Evolutionary conservation across 208 protist species (phyloP), one percentile per base, ranked within the genome.

Genomic region (Herpetomonas muscarum): DNA sequence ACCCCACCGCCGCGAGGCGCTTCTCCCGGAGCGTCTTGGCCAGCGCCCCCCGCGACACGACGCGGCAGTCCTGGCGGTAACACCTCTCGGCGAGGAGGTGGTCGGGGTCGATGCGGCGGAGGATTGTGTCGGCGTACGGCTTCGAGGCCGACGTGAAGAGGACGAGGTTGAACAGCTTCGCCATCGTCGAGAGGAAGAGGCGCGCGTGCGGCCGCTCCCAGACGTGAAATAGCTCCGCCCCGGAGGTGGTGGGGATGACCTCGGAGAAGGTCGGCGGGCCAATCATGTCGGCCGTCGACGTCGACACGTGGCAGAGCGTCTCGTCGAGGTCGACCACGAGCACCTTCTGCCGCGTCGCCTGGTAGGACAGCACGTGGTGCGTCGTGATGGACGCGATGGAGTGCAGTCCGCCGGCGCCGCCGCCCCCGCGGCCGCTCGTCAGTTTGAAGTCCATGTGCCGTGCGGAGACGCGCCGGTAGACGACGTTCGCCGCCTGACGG

Each of bases 291-390:
- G 64, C 69, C 15, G 76, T 76, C 37, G 68, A 79, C 3, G 88
- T 94, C 21, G 88, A 83, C 24, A 85, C 85, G 65, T 89, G 79
- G 37, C 82, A 91, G 36, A 94, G 80, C n/a, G 88, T 94, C 53
- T 94, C 88, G 49, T 94, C 88, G 15, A 94, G 74, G 62, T 94
- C 88, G 31, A 94, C 74, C 26, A 92, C 85, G n/a, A 94, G 71
- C 25, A 94, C 88, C 59, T 94, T 94, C 53, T 92, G 81, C 2
- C 88, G 81, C 36, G 87, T 94, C 1, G 83, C 87, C 17, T 78
- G 81, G 64, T 94, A 94, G 21, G 83, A 90, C 26, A 94, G 70
- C 1, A 94, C 87, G 68, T 94, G 87, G 50, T 90, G 79, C 1
- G 71, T 69, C 0, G 83, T 90, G 67, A 94, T 94, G 48, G 74